Evolutionary conservation across 73 alveolate genomes (phyloP).

Genomic region (Durusdinium trenchii): DNA sequence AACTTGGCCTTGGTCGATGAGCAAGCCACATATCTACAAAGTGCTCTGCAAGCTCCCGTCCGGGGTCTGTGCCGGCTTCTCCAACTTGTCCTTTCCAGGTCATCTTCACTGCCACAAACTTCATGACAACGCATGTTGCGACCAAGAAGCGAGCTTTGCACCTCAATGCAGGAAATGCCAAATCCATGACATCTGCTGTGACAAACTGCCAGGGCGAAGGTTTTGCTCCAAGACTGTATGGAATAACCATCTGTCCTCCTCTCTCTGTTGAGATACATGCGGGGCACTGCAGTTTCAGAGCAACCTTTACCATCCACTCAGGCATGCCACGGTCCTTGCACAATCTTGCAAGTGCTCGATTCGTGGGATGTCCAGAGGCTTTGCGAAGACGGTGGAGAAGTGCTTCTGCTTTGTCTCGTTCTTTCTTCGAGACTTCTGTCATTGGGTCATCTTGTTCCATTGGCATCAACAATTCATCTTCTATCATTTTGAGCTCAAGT

Average conservation of each 20-base stretch:
- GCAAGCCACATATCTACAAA: neutral
- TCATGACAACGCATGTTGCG: neutral
- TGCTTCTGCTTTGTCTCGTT: neutral
- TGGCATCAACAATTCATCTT: neutral
- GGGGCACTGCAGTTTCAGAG: neutral
- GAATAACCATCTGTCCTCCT: neutral
- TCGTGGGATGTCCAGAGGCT: neutral
- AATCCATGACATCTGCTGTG: neutral
- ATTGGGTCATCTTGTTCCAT: neutral
- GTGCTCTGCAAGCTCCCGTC: neutral
- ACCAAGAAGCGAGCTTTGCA: neutral
- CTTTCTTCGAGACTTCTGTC: neutral
- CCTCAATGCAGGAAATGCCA: neutral
- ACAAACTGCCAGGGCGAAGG: neutral
- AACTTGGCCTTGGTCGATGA: slow-evolving; percentile 32
- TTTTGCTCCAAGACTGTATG: neutral
- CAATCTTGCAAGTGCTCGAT: neutral
- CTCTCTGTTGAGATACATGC: neutral
- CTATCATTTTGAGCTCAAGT: neutral
- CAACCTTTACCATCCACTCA: neutral
- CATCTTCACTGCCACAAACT: neutral
- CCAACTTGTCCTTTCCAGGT: neutral
- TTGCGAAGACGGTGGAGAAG: neutral
- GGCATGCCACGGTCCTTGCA: neutral
- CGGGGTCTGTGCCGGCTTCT: slow-evolving; percentile 8